A percentile compares a stretch with the other conserved stretches of the same genome.
Evolutionary conservation across 1,284 basidiomycete genomes (phyloP).

Genomic region (Marasmius sp.): DNA sequence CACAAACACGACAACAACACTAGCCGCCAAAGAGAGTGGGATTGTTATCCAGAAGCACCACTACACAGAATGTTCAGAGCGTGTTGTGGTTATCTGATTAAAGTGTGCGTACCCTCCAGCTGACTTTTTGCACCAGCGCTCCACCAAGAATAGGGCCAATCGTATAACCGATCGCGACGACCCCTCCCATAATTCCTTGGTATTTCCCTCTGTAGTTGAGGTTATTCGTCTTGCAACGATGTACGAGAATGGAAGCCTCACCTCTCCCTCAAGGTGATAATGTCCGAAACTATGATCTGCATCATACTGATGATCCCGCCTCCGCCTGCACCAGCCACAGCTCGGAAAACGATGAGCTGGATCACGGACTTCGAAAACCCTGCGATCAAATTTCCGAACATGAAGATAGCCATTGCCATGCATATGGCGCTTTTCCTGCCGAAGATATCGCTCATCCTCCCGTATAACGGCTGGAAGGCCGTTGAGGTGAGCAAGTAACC

Average conservation of each 20-base stretch:
- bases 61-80: slow-evolving; percentile 22
- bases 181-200: slow-evolving; percentile 59
- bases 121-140: slow-evolving; percentile 51
- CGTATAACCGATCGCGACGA: slow-evolving; percentile 40
- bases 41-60: slow-evolving; percentile 72
- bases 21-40: slow-evolving; percentile 47
- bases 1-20: slow-evolving; percentile 7
- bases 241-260: slow-evolving; percentile 22
- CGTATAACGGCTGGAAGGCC: slow-evolving; percentile 65
- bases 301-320: slow-evolving; percentile 67
- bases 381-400: slow-evolving; percentile 59
- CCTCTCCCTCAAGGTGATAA: slow-evolving; percentile 62
- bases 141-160: slow-evolving; percentile 54
- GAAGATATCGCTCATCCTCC: slow-evolving; percentile 75
- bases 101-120: slow-evolving; percentile 52
- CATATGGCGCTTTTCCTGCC: slow-evolving; percentile 70
- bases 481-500: slow-evolving; percentile 66
- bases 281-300: slow-evolving; percentile 66
- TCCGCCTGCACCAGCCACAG: slow-evolving; percentile 65
- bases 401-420: slow-evolving; percentile 58
- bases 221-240: background rate
- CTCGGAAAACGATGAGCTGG: slow-evolving; percentile 74
- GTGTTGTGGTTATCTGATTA: background rate
- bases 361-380: slow-evolving; percentile 65
- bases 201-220: slow-evolving; percentile 46